phyloP scores from a whole-genome alignment of 148 eudicot genomes.

The Amaranthus hypochondriacus region DNA sequence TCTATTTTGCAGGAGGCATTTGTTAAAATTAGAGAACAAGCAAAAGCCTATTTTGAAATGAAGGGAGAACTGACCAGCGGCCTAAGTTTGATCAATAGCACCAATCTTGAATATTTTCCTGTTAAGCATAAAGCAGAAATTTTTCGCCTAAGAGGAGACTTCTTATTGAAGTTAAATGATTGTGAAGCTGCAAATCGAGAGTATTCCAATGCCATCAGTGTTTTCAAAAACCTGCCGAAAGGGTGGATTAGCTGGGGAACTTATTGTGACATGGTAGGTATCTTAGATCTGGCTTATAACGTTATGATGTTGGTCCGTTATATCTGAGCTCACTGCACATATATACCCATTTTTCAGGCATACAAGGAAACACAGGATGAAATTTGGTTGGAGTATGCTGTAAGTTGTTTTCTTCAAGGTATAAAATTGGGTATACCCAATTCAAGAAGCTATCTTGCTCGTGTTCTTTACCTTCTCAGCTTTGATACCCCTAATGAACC shows the following conservation, averaged over 20 bases:
- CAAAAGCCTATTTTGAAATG: constrained; percentile 95
- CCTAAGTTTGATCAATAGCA: constrained; percentile 78
- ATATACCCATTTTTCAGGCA: constrained; percentile 45
- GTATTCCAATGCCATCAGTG: constrained; percentile 83
- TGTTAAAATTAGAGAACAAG: constrained; percentile 91
- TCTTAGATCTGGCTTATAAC: background rate
- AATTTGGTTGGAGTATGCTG: constrained; percentile 95
- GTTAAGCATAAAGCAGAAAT: constrained; percentile 92
- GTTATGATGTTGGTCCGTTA: background rate
- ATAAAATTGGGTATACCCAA: constrained; percentile 90
- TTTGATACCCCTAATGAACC: constrained; percentile 90
- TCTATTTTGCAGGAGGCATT: constrained; percentile 81
- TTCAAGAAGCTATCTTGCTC: constrained; percentile 95
- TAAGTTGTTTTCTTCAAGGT: constrained; percentile 96
- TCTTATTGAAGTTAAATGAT: constrained; percentile 75
- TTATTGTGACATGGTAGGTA: constrained; percentile 87
- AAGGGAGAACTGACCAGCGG: constrained; percentile 90
- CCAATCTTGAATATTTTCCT: constrained; percentile 94
- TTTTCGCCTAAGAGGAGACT: constrained; percentile 83
- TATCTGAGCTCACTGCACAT: background rate
- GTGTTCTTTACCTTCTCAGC: constrained; percentile 93
- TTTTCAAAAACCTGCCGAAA: constrained; percentile 85
- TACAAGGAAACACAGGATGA: constrained; percentile 88
- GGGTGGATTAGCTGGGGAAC: constrained; percentile 99
- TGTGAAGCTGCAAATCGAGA: constrained; percentile 93